Conservation (phyloP, 2,329 filamentous ascomycete genomes). For the Colletotrichum theobromicola region DNA sequence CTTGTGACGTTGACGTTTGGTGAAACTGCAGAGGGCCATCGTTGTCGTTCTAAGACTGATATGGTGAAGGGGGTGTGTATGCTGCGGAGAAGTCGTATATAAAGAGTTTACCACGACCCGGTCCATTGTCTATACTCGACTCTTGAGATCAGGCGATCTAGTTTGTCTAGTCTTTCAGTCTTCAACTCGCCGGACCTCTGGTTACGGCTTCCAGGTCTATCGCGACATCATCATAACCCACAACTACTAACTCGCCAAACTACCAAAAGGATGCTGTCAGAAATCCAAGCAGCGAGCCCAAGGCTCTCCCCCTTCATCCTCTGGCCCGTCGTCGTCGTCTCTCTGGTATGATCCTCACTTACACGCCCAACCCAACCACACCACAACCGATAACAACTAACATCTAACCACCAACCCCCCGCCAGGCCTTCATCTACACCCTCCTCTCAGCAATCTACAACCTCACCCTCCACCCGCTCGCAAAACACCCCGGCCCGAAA, state of each 20-base stretch:
- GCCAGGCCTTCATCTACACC: conserved; percentile 3
- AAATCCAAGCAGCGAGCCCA: not conserved
- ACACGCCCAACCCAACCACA: not conserved
- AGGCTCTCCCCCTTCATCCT: not conserved
- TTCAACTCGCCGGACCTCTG: not conserved
- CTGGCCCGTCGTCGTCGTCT: not conserved
- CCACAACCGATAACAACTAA: not conserved
- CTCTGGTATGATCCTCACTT: not conserved
- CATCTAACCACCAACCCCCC: not conserved
- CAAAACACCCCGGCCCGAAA: conserved; percentile 34
- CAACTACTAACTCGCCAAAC: not conserved
- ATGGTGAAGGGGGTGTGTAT: not conserved
- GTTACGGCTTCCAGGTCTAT: not conserved
- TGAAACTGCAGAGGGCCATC: not conserved
- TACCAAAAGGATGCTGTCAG: not conserved
- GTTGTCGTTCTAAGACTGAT: not conserved
- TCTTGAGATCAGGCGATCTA: not conserved
- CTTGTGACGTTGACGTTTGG: not conserved
- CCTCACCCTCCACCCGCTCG: conserved; percentile 34
- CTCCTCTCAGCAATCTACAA: conserved; percentile 26
- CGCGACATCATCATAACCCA: not conserved
- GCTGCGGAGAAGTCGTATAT: not conserved
- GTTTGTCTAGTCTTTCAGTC: not conserved
- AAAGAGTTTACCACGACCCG: not conserved
- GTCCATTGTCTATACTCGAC: not conserved